Evolutionary conservation across 768 basidiomycete genomes (phyloP).

Genomic region (Leccinum pellstonianum): DNA sequence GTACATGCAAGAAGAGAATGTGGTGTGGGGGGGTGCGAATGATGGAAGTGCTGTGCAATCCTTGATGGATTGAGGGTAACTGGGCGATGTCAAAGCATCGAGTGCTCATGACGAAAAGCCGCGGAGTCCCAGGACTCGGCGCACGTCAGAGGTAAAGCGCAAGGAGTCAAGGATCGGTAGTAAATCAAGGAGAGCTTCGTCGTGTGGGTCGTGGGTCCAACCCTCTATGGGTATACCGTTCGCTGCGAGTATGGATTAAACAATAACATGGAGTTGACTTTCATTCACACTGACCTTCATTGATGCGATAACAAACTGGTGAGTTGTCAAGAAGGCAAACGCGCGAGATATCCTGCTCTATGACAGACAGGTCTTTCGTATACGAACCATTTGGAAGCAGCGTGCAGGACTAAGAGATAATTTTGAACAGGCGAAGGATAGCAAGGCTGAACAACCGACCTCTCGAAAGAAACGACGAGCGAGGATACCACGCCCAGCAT

Average conservation of each 20-base stretch:
- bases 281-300: conserved; percentile 67
- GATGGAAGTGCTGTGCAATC: conserved; percentile 24
- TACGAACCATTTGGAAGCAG: conserved; percentile 91
- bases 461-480: conserved; percentile 89
- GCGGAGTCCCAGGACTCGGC: conserved; percentile 81
- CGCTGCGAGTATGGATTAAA: conserved; percentile 46
- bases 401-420: conserved; percentile 72
- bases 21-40: conserved; percentile 22
- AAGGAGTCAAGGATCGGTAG: conserved; percentile 94
- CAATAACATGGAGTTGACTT: neutral
- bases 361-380: conserved; percentile 85
- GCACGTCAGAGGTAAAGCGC: conserved; percentile 93
- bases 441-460: conserved; percentile 44
- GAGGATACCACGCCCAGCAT: conserved; percentile 90
- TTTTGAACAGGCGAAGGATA: neutral
- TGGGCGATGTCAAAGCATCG: conserved; percentile 6
- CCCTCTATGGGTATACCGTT: conserved; percentile 99
- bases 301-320: conserved; percentile 86
- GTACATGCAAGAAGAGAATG: conserved; percentile 29
- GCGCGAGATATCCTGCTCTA: conserved; percentile 88
- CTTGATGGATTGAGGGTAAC: conserved; percentile 9
- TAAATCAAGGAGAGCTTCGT: conserved; percentile 94
- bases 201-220: conserved; percentile 96
- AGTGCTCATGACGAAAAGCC: conserved; percentile 42
- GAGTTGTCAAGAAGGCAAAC: conserved; percentile 97